phyloP scores from a whole-genome alignment of 768 basidiomycete species.

The Fistulinella prunicolor region DNA sequence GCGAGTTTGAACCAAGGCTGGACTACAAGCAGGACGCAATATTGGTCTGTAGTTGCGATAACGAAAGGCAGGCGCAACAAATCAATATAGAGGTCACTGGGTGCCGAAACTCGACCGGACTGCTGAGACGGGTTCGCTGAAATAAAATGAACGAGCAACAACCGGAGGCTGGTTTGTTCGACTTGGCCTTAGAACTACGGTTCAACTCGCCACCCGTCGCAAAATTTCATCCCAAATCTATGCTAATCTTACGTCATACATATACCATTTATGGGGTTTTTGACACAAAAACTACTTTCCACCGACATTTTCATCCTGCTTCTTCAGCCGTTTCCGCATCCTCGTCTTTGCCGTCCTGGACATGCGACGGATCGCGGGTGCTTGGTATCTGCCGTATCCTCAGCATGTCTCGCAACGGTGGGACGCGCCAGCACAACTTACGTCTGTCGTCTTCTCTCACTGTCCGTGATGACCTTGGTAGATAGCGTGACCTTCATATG shows the following conservation, averaged over 20 bases:
- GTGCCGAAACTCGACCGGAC: slow-evolving; percentile 10
- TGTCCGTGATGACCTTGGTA: slow-evolving; percentile 39
- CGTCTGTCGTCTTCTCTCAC: slow-evolving; percentile 35
- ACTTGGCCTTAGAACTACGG: slow-evolving; percentile 2
- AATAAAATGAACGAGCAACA: slow-evolving; percentile 11
- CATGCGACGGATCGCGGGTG: slow-evolving; percentile 48
- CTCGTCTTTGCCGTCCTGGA: slow-evolving; percentile 58
- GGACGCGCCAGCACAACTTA: slow-evolving; percentile 27
- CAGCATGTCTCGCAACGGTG: slow-evolving; percentile 2
- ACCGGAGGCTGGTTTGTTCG: neutral
- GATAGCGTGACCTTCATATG: slow-evolving; percentile 72
- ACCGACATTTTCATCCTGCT: slow-evolving; percentile 20
- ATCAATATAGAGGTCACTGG: slow-evolving; percentile 10
- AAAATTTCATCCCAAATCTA: slow-evolving; percentile 19
- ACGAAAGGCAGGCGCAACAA: slow-evolving; percentile 21
- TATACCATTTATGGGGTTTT: slow-evolving; percentile 8
- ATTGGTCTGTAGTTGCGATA: slow-evolving; percentile 19
- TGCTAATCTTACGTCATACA: slow-evolving; percentile 23
- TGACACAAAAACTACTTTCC: slow-evolving; percentile 15
- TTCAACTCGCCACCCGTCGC: slow-evolving; percentile 6
- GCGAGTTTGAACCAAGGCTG: slow-evolving; percentile 22
- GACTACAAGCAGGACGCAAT: slow-evolving; percentile 19
- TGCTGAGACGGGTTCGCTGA: slow-evolving; percentile 9
- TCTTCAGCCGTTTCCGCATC: slow-evolving; percentile 43
- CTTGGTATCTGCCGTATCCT: slow-evolving; percentile 50